These are phyloP conservation scores for Blepharisma undulans DNA, from an alignment of 169 alveolate species.

Conservation along the genomic window DNA sequence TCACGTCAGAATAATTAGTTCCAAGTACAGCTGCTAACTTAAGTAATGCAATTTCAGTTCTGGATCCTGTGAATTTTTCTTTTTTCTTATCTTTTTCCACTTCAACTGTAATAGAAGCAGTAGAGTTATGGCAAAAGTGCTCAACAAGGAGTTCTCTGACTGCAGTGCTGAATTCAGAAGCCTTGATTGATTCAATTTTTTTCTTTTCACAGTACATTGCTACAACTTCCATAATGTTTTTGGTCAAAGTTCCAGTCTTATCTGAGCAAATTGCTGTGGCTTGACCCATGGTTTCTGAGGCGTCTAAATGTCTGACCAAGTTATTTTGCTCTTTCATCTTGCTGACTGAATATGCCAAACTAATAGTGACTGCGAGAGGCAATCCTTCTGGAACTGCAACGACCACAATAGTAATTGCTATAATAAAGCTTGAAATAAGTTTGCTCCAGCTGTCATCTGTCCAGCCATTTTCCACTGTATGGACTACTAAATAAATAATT, in stretches of 20 bases:
- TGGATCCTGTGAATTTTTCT: conserved; percentile 44
- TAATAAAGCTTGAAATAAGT: conserved; percentile 65
- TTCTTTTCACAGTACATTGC: conserved; percentile 43
- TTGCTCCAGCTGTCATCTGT: conserved; percentile 47
- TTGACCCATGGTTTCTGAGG: conserved; percentile 98
- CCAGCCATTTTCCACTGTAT: conserved; percentile 40
- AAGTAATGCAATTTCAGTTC: conserved; percentile 76
- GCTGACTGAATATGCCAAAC: conserved; percentile 92
- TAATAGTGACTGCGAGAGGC: conserved; percentile 97
- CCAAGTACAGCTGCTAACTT: conserved; percentile 59
- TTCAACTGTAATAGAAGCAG: background rate
- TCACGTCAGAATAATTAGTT: conserved; percentile 40
- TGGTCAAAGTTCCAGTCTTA: conserved; percentile 98
- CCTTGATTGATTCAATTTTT: background rate
- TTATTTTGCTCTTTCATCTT: conserved; percentile 94
- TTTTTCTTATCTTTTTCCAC: background rate
- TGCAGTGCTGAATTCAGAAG: background rate
- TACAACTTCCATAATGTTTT: conserved; percentile 93
- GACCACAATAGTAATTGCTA: conserved; percentile 88
- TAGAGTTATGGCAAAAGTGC: background rate
- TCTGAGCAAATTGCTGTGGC: conserved; percentile 96
- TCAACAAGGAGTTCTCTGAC: background rate
- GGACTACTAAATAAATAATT: conserved; percentile 47
- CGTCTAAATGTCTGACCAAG: conserved; percentile 93
- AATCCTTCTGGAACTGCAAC: conserved; percentile 99